These are phyloP conservation scores for Citrullus mucosospermus DNA, from an alignment of 306 rosid species.

Conservation along the genomic window DNA sequence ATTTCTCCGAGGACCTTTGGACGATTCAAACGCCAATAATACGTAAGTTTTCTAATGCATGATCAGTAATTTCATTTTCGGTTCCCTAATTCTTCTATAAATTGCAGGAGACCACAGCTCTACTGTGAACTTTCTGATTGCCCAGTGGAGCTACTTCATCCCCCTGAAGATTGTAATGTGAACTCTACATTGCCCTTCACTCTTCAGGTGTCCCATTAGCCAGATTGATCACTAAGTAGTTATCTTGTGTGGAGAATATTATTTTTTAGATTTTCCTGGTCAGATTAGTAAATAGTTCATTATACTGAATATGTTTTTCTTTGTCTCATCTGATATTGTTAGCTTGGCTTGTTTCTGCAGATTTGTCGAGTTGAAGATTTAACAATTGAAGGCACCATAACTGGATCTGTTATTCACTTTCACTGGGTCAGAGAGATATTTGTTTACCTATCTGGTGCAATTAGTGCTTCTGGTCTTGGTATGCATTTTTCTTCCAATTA, in stretches of 20 bases:
- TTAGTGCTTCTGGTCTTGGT: constrained; percentile 88
- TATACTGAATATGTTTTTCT: constrained; percentile 3
- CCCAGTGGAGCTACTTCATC: constrained; percentile 78
- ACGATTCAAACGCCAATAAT: constrained; percentile 21
- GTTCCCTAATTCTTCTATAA: constrained; percentile 6
- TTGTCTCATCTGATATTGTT: constrained; percentile 16
- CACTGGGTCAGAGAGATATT: constrained; percentile 67
- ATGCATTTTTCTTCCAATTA: constrained; percentile 13
- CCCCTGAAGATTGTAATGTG: constrained; percentile 94
- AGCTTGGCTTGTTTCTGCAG: constrained; percentile 37
- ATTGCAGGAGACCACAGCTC: constrained; percentile 49
- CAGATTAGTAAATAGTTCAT: constrained; percentile 11
- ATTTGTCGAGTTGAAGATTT: constrained; percentile 89
- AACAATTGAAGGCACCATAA: constrained; percentile 54
- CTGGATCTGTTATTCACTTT: constrained; percentile 85
- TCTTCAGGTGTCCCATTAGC: constrained; percentile 69
- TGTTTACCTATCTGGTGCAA: constrained; percentile 44
- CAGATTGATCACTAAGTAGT: constrained; percentile 23
- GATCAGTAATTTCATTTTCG: not conserved
- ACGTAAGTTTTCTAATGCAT: constrained; percentile 35
- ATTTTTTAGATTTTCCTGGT: constrained; percentile 12
- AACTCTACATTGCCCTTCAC: constrained; percentile 91
- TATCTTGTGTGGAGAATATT: constrained; percentile 10
- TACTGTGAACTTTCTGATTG: constrained; percentile 66
- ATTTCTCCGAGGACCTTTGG: constrained; percentile 75